Base-by-base conservation (phyloP, 768 basidiomycete genomes). In the Calocybe indica region DNA sequence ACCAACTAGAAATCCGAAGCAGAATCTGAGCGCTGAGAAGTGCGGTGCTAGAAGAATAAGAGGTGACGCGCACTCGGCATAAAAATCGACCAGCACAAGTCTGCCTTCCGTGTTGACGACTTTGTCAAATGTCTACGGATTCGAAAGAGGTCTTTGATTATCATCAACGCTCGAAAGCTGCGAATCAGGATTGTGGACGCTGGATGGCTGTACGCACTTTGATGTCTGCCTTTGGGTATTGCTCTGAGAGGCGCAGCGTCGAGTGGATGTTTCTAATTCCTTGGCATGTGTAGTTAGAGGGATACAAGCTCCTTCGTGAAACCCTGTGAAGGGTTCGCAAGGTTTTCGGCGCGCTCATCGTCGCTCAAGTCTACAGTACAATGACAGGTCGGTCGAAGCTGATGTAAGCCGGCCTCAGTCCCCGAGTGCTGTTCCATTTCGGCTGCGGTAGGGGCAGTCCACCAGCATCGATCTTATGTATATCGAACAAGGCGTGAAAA, bases 21-120 rank as follows among this genome's bases (percentile, higher is more conserved):
- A 42, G 46, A 35, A 48, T 40, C 37, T 32, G 28, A 45, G 30
- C 48, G 40, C 14, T 43, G 38, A n/a, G 9, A 30, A 28, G 44
- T 13, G 14, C 31, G 32, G 6, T 39, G 40, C 22, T 13, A 40
- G 43, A 15, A 14, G 10, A 41, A 39, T n/a, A 28, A 13, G 50
- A 42, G 39, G 32, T 52, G 35, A 53, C n/a, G 38, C 42, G 31
- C 30, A 88, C 88, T 88, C 79, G 40, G 88, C 88, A 59, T 88
- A 85, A 54, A 90, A 90, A 54, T 90, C 88, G 15, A 88, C 86
- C 5, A 90, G 65, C 37, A 85, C 75, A 22, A 85, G 63, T 41
- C 78, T 75, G 47, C 75, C 72, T 45, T 69, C 70, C 28, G 71
- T 62, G 1, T 58, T 57, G 9, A 61, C 57, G 40, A 67, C 62